A percentile compares a stretch with the other conserved stretches of the same genome.
Conservation (phyloP, 2,329 filamentous ascomycete genomes). For the Tolypocladium ovalisporum region DNA sequence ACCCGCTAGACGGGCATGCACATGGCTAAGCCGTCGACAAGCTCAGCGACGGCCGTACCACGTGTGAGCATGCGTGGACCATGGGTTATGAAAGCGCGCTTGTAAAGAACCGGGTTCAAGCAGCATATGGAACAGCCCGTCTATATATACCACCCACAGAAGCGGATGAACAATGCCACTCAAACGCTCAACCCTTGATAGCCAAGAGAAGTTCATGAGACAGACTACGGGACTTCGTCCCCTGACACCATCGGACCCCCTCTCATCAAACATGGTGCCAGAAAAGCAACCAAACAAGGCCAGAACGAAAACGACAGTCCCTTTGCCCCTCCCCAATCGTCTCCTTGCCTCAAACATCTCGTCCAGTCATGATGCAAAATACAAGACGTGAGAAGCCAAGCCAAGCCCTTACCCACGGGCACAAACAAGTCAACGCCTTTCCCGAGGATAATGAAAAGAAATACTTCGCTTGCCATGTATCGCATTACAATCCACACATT, state of each 20-base stretch:
- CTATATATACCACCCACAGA: background rate
- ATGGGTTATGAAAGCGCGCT: background rate
- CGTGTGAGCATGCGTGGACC: background rate
- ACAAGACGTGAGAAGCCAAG: background rate
- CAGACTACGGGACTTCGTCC: background rate
- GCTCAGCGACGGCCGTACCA: background rate
- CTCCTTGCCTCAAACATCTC: background rate
- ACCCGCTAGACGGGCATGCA: conserved; percentile 34
- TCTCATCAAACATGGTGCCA: background rate
- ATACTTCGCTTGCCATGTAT: background rate
- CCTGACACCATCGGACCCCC: background rate
- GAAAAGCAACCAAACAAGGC: background rate
- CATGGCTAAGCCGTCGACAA: conserved; percentile 3
- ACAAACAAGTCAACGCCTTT: background rate
- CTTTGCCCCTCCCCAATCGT: background rate
- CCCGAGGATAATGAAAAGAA: background rate
- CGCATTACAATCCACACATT: background rate
- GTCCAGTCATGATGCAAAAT: background rate
- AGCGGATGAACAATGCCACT: background rate
- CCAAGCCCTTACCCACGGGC: background rate
- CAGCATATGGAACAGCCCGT: background rate
- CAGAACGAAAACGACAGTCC: background rate
- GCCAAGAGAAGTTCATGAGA: too few species aligned
- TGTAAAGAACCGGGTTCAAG: background rate
- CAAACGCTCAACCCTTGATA: too few species aligned